Evolutionary conservation across 768 basidiomycete genomes (phyloP), one percentile per base, ranked within the genome.

Genomic region (Russula dissimulans): DNA sequence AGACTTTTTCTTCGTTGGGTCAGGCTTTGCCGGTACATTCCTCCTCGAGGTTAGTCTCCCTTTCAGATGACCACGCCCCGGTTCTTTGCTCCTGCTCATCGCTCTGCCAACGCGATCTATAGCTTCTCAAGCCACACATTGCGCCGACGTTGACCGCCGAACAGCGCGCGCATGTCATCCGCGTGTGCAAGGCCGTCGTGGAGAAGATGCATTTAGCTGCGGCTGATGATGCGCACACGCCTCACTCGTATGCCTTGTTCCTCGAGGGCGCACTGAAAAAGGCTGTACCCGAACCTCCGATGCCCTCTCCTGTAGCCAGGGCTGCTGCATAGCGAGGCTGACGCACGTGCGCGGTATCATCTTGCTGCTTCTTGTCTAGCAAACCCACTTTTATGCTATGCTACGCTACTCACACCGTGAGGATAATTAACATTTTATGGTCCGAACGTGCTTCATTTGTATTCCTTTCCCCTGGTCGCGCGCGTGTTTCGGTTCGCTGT

Each of bases 281-380:
- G 14, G 62, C 52, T 3, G 26, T 51, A 2, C 15, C n/a, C 1
- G 53, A 63, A 5, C 62, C 58, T 10, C 62, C 58, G 12, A 44
- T 45, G 14, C 59, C 61, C 12, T 42, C 61, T 66, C 22, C 71
- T 75, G 14, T 80, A 77, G 70, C 90, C 85, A 32, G 18, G 18
- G 45, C 45, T 8, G 46, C 11, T 8, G 46, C 11, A 29, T 32
- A n/a, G 7, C 49, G 34, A 57, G 38, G 41, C 18, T 44, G 18
- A 17, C 7, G 26, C 41, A 14, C 41, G 29, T 12, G 7, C 47
- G 22, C 22, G 32, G 7, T 15, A 29, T 36, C 15, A n/a, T 36
- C 18, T 45, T 34, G 31, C 45, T 43, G 12, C 26, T 26, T 51
- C 54, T 60, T 60, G 54, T 36, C 54, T 50, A 36, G 14, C 22